Evolutionary conservation across 805 yeast genomes (phyloP).

Genomic region (Sungouiozyma ichnusensis): DNA sequence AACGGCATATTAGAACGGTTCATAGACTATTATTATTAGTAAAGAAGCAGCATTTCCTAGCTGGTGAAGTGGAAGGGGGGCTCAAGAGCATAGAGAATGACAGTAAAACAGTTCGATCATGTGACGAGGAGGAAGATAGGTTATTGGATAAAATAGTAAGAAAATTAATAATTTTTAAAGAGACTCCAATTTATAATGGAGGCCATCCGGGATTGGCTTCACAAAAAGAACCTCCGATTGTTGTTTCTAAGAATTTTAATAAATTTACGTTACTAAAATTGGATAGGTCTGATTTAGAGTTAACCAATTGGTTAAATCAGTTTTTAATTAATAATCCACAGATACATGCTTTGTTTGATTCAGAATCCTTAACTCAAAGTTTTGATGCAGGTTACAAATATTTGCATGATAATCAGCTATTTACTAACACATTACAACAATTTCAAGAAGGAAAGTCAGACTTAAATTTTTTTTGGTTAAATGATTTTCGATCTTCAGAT

Average conservation of each 20-base stretch:
- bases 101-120: not conserved
- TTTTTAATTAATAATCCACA: too few relatives aligned
- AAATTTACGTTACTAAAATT: not conserved
- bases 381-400: not conserved
- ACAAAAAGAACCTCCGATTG: too few relatives aligned
- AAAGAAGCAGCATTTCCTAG: not conserved
- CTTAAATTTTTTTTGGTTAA: not conserved
- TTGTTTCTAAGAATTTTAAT: not conserved
- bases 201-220: too few relatives aligned
- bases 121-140: not conserved
- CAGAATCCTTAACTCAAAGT: not conserved
- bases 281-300: not conserved
- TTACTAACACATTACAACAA: not conserved
- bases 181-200: not conserved
- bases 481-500: too few relatives aligned
- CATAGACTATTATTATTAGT: constrained; percentile 31
- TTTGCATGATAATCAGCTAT: not conserved
- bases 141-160: constrained; percentile 1
- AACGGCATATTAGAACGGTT: constrained; percentile 70
- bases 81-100: not conserved
- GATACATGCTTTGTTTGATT: not conserved
- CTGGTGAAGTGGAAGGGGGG: not conserved
- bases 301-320: not conserved
- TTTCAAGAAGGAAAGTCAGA: not conserved
- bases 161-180: not conserved